Base-by-base conservation (phyloP, 139 green algal species). In the Raphidocelis subcapitata region DNA sequence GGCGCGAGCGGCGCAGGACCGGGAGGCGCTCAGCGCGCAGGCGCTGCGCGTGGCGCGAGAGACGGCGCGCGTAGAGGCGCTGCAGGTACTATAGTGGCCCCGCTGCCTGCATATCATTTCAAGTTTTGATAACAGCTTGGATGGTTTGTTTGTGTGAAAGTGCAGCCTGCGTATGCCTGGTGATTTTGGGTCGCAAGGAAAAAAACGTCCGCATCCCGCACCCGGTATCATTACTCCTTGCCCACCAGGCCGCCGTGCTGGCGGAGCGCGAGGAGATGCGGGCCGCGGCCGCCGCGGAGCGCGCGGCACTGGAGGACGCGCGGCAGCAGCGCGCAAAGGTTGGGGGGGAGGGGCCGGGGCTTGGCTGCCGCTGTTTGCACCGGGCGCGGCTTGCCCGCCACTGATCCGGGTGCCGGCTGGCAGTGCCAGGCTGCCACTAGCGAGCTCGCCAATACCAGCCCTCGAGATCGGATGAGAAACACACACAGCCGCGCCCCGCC, bases 271-370 rank as follows among this genome's bases (percentile, higher is more conserved):
- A 77, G 23, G 70, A 77, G 61, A 33, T 52, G 21, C 61, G 44
- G 60, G 59, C 69, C 10, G 60, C 60, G 12, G 32, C 69, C 20
- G 57, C 23, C 3, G 14, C 56, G 33, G 70, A 77, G 70, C 68
- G 69, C 59, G 33, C 69, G 47, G 61, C 61, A 23, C 70, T 77
- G 61, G 70, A 77, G 61, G 70, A 77, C 46, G 70, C 70, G 57
- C 61, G 69, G 18, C n/a, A 16, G 1, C 36, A 49, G 20, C 18
- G 70, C 20, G 28, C 69, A 8, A 69, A 65, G 70, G 70, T 77
- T 46, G 18, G 64, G 57, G 57, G 26, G 26, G 32, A 24, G 57
- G 31, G 26, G 57, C 31, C 12, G 14, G 15, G 31, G 57, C 57
- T 18, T 4, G 26, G 20, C 24, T 5, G 26, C 24, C 24, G 31